Evolutionary conservation across 2,329 filamentous ascomycete species (phyloP).

Genomic region (Aspergillus pseudoterreus): DNA sequence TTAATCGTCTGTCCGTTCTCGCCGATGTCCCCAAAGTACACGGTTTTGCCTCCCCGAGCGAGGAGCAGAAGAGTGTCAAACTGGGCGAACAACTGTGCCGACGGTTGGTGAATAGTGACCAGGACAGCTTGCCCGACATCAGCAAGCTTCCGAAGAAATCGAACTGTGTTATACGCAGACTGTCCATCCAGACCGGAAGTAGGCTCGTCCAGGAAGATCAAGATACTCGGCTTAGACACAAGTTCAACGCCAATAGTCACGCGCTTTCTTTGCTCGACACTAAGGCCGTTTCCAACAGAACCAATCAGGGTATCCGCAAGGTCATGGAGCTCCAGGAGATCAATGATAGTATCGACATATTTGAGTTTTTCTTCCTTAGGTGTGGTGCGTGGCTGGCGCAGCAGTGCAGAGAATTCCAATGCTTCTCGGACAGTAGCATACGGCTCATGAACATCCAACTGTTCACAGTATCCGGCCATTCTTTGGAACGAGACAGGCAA

Average conservation of each 20-base stretch:
- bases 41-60: constrained; percentile 61
- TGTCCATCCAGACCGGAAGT: constrained; percentile 65
- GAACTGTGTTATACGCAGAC: constrained; percentile 60
- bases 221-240: constrained; percentile 60
- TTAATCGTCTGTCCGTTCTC: constrained; percentile 59
- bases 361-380: constrained; percentile 56
- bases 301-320: constrained; percentile 60
- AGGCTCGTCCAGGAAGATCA: constrained; percentile 67
- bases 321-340: constrained; percentile 58
- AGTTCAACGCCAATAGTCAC: constrained; percentile 68
- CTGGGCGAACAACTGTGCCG: constrained; percentile 60
- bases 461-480: constrained; percentile 63
- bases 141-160: constrained; percentile 62
- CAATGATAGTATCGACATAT: constrained; percentile 61
- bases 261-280: constrained; percentile 62
- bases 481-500: constrained; percentile 60
- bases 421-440: constrained; percentile 63
- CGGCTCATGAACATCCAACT: constrained; percentile 64
- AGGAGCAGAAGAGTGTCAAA: constrained; percentile 66
- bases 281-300: constrained; percentile 40
- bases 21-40: constrained; percentile 65
- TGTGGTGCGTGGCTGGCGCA: constrained; percentile 52
- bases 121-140: constrained; percentile 62
- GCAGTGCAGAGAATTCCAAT: constrained; percentile 61
- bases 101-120: constrained; percentile 67